These are phyloP conservation scores for Fraxinus anomala DNA, from an alignment of 257 asterid genomes.

Conservation along the genomic window DNA sequence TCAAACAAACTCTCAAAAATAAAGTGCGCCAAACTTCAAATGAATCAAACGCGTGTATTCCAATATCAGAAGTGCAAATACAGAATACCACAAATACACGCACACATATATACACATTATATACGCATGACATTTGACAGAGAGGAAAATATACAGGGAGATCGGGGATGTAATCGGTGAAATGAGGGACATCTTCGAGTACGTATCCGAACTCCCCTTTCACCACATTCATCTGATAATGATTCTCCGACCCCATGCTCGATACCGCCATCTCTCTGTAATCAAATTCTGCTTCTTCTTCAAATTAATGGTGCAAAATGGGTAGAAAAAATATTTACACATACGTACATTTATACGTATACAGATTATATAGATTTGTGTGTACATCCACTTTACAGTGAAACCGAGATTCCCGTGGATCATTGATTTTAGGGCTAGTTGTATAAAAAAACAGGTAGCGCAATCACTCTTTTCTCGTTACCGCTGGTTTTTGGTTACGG, in stretches of 20 bases:
- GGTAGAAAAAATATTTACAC: not conserved
- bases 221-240: constrained; percentile 60
- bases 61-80: not conserved
- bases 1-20: not conserved
- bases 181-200: constrained; percentile 94
- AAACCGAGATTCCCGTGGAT: constrained; percentile 22
- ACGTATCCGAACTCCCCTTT: constrained; percentile 70
- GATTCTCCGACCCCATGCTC: constrained; percentile 38
- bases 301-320: constrained; percentile 13
- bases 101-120: not conserved
- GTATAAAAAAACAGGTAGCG: constrained; percentile 36
- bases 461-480: not conserved
- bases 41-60: not conserved
- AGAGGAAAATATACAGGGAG: constrained; percentile 50
- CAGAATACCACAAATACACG: not conserved
- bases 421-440: constrained; percentile 23
- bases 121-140: not conserved
- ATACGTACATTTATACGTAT: not conserved
- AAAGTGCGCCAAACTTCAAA: not conserved
- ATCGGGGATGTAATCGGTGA: constrained; percentile 76
- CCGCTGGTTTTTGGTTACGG: not conserved
- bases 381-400: constrained; percentile 2
- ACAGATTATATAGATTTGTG: not conserved
- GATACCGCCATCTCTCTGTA: constrained; percentile 8
- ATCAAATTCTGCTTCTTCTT: constrained; percentile 21